Evolutionary conservation across 2,329 filamentous ascomycete species (phyloP), one percentile per base, ranked within the genome.

Genomic region (Fusarium ambrosium): DNA sequence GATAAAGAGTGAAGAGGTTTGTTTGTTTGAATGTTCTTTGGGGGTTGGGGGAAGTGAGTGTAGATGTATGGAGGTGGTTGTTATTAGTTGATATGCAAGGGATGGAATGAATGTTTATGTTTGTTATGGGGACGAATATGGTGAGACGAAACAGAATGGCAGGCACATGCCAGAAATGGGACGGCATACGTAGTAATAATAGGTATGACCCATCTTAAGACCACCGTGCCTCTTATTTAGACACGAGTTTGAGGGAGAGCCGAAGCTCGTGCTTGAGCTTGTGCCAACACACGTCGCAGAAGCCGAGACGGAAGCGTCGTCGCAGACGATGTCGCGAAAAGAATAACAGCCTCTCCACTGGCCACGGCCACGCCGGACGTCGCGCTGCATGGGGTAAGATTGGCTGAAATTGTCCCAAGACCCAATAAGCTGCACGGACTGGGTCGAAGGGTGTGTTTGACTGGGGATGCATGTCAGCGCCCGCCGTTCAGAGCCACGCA

Each of bases 391-490:
- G 55, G 86, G 87, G 86, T 98, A 96, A 60, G 91, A 87, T 80
- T 89, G 91, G 70, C 89, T 87, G 84, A 98, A 98, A 86, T 98
- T 98, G 86, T 98, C 95, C 96, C 96, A 98, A 73, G 95, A 98
- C 72, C 96, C 96, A 78, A 97, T 88, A 55, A 98, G 89, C 80
- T 94, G 91, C 75, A 98, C 94, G 53, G 92, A 92, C 73, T 88
- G 87, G 72, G 91, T 88, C 62, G 89, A 87, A 73, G 89, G 87
- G 76, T 88, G 82, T 64, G 91, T 91, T 84, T 89, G 87, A 80
- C 91, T 92, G 81, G 66, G 78, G 71, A 73, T 78, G 72, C 77
- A 71, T 72, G 76, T 79, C 71, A 79, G 73, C 77, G 73, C 69
- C 71, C 71, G 73, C 70, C 64, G 62, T 65, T 69, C 51, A 74